A percentile compares a stretch with the other conserved stretches of the same genome.
These are phyloP conservation scores for Lachancea quebecensis DNA, from an alignment of 805 yeast genomes.

Conservation along the genomic window DNA sequence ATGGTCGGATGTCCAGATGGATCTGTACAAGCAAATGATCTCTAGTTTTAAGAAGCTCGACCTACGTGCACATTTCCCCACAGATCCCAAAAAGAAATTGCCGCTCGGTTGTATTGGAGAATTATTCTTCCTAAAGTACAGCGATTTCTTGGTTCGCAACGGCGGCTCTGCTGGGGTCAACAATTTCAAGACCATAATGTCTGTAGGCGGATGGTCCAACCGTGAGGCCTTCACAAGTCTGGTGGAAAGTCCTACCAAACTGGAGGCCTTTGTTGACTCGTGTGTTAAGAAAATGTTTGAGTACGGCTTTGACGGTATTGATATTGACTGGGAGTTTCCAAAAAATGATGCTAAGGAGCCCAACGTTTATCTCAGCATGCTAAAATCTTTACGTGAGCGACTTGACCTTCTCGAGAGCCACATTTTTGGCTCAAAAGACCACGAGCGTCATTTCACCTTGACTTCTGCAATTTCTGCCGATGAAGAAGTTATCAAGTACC, in stretches of 20 bases:
- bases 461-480: slow-evolving; percentile 77
- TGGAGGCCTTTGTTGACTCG: slow-evolving; percentile 44
- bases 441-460: slow-evolving; percentile 36
- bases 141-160: slow-evolving; percentile 9
- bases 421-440: slow-evolving; percentile 13
- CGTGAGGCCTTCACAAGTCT: slow-evolving; percentile 43
- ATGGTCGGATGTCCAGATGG: slow-evolving; percentile 55
- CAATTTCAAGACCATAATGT: slow-evolving; percentile 52
- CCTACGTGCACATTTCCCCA: slow-evolving; percentile 2
- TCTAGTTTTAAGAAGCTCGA: slow-evolving; percentile 12
- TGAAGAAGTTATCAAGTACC: slow-evolving; percentile 35
- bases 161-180: slow-evolving; percentile 13
- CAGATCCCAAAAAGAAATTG: slow-evolving; percentile 4
- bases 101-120: slow-evolving; percentile 46
- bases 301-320: slow-evolving; percentile 81
- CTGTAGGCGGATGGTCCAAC: slow-evolving; percentile 79
- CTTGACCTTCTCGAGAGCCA: slow-evolving; percentile 36
- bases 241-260: slow-evolving; percentile 31
- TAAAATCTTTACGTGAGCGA: slow-evolving; percentile 35
- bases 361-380: slow-evolving; percentile 36
- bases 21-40: slow-evolving; percentile 15
- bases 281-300: slow-evolving; percentile 41
- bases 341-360: slow-evolving; percentile 38
- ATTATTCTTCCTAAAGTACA: slow-evolving; percentile 40
- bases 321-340: slow-evolving; percentile 95